Base-by-base conservation (phyloP, 805 yeast genomes). In the Yarrowia sp. region DNA sequence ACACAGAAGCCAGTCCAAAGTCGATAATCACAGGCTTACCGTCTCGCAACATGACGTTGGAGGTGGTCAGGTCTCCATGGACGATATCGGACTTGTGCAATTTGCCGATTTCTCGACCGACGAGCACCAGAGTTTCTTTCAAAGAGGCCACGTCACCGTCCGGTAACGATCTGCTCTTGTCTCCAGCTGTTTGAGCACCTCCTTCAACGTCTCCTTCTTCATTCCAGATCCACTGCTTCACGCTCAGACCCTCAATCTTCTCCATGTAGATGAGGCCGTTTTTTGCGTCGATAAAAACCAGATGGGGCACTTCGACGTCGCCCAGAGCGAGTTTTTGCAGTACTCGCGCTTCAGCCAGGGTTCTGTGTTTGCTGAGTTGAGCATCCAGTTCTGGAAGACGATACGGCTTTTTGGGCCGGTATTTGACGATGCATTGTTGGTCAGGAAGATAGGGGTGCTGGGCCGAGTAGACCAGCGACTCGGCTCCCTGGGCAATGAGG, bases 41-140 rank as follows among this genome's bases (percentile, higher is more conserved):
- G 49, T 30, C 65, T 19, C 76, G 77, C 16, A 92, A 71, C 49
- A 95, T 82, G 26, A 92, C 84, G 71, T 95, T 95, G 0, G 98
- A 92, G 22, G 93, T 85, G 0, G 99, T 95, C 69, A 95, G 79
- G 73, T 95, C 99, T 1, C 99, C 99, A 75, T 95, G 99, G 26
- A 91, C 85, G 73, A 90, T 83, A 68, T 90, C 96, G 67, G 84
- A 80, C 68, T 81, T 71, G 75, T 95, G 99, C 70, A 95, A 75
- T 44, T 81, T 75, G 0, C 88, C 96, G 46, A 92, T 81, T 66
- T 84, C 82, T 48, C 75, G 68, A 0, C 98, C 96, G 1, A 91
- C 92, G 16, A 73, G 71, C 3, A 67, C 67, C 68, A 73, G 68
- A 0, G 72, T 66, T 1, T 74, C 75, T 4, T 56, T 33, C 24